These are phyloP conservation scores for Kwoniella pini DNA, from an alignment of 768 basidiomycete species.

Conservation along the genomic window DNA sequence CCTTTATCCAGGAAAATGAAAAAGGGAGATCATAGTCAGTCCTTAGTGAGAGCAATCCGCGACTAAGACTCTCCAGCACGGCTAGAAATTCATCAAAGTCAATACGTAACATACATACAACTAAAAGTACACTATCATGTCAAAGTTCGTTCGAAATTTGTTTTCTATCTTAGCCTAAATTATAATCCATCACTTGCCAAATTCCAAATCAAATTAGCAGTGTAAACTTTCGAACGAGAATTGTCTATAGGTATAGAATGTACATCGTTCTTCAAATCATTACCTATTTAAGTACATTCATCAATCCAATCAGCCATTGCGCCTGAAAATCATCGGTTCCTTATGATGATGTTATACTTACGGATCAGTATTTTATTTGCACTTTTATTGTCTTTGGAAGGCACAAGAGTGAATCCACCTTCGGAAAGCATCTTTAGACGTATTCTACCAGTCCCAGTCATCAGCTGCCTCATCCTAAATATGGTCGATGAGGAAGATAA, in stretches of 20 bases:
- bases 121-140: no score
- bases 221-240: slow-evolving; percentile 35
- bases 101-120: no score
- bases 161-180: no score
- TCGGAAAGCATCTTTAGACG: slow-evolving; percentile 42
- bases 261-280: slow-evolving; percentile 43
- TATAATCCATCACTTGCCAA: slow-evolving; percentile 17
- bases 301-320: no score
- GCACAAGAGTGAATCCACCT: slow-evolving; percentile 37
- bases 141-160: no score
- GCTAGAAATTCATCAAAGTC: no score
- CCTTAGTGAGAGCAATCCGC: no score
- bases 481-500: neutral
- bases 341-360: no score
- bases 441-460: slow-evolving; percentile 20
- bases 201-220: slow-evolving; percentile 46
- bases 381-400: slow-evolving; percentile 18
- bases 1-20: neutral
- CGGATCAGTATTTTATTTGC: slow-evolving; percentile 39
- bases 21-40: no score
- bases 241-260: slow-evolving; percentile 38
- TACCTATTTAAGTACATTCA: slow-evolving; percentile 27
- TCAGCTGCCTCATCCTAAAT: neutral
- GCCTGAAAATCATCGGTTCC: no score
- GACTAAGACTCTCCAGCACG: no score